These are phyloP conservation scores for Baorangia bicolor DNA, from an alignment of 768 basidiomycete species.

Conservation along the genomic window DNA sequence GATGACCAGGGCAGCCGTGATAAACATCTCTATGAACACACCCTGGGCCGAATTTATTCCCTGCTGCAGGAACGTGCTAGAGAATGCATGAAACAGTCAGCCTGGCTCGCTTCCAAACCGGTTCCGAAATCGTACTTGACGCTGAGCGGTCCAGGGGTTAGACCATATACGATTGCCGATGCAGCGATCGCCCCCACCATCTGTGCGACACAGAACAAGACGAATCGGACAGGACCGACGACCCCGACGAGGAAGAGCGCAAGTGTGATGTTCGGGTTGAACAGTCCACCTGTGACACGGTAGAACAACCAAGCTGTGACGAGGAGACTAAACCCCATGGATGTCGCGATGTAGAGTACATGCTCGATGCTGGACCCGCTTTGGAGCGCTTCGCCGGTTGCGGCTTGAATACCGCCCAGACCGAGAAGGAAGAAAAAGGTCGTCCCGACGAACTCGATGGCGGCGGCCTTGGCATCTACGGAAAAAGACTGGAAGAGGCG, in stretches of 20 bases:
- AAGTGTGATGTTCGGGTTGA: conserved; percentile 63
- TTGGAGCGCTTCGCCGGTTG: conserved; percentile 36
- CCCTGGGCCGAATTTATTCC: conserved; percentile 55
- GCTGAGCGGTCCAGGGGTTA: conserved; percentile 55
- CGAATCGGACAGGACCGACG: conserved; percentile 53
- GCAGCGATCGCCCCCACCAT: conserved; percentile 59
- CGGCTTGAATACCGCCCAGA: conserved; percentile 62
- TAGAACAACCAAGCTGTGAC: conserved; percentile 69
- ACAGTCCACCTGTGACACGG: conserved; percentile 60
- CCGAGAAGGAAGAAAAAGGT: conserved; percentile 64
- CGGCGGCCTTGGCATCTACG: conserved; percentile 47
- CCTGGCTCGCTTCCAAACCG: neutral
- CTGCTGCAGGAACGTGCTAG: conserved; percentile 47
- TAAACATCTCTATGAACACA: conserved; percentile 73
- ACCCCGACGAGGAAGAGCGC: conserved; percentile 58
- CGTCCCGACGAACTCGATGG: conserved; percentile 61
- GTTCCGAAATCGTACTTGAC: conserved; percentile 44
- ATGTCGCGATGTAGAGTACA: conserved; percentile 55
- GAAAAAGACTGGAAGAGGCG: conserved; percentile 29
- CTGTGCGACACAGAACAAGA: conserved; percentile 62
- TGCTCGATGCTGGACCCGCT: conserved; percentile 39
- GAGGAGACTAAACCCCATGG: conserved; percentile 61
- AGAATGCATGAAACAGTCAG: conserved; percentile 5
- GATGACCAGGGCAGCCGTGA: conserved; percentile 56
- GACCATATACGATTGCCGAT: conserved; percentile 50